A percentile compares a stretch with the other conserved stretches of the same genome.
Evolutionary conservation across 305 asterid genomes (phyloP).

Genomic region (Solanum hybrid): DNA sequence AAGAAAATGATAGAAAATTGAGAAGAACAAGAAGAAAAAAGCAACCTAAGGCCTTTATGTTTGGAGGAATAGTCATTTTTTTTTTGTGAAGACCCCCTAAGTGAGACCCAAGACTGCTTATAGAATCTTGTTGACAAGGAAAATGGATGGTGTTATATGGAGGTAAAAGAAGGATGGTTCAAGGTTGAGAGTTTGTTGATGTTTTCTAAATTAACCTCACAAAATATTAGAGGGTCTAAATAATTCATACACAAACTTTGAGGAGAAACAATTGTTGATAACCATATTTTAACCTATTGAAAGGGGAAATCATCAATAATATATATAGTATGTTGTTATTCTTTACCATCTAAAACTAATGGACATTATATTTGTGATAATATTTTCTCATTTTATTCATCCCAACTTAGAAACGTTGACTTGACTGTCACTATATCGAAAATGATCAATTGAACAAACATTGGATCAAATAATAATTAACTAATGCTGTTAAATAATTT

Average conservation of each 20-base stretch:
- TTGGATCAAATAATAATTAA: no score
- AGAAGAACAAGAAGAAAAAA: slow-evolving; percentile 19
- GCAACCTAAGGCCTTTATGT: slow-evolving; percentile 51
- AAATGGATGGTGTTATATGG: slow-evolving; percentile 27
- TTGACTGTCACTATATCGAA: no score
- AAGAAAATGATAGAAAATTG: slow-evolving; percentile 18
- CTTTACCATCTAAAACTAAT: not conserved
- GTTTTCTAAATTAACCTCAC: not conserved
- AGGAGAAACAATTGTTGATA: not conserved
- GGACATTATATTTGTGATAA: not conserved
- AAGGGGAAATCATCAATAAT: not conserved
- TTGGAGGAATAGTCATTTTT: slow-evolving; percentile 8
- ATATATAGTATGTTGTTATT: not conserved
- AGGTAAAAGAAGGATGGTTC: slow-evolving; percentile 8
- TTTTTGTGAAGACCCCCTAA: slow-evolving; percentile 31
- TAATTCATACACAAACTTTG: not conserved
- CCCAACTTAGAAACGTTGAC: not conserved
- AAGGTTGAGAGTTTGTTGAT: slow-evolving; percentile 6
- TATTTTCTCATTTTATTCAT: not conserved
- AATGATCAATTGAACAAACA: not conserved
- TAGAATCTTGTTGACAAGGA: slow-evolving; percentile 7
- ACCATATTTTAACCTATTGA: not conserved
- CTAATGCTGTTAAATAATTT: not conserved
- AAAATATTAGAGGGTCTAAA: not conserved
- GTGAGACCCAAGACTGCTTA: slow-evolving; percentile 52